Conservation (phyloP, 179 eudicot genomes). For the Camellia oleifera region DNA sequence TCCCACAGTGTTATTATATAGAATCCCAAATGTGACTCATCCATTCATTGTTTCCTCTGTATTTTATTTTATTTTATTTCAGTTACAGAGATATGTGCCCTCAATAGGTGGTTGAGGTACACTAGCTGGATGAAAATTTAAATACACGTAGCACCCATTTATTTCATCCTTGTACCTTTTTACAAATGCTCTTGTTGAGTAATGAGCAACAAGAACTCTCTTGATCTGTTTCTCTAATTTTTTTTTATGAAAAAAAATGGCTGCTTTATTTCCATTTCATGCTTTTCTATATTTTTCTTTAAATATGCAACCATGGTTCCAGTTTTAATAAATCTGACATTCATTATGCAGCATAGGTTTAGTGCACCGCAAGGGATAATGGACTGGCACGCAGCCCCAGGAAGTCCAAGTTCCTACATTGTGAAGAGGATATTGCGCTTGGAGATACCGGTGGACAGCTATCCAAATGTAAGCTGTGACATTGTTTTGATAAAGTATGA, state of each 20-base stretch:
- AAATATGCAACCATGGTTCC: neutral
- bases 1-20: neutral
- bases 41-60: neutral
- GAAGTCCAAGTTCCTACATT: conserved; percentile 66
- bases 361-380: conserved; percentile 57
- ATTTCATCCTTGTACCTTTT: neutral
- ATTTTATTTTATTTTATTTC: too few relatives aligned
- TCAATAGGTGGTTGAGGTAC: neutral
- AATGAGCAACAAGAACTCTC: neutral
- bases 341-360: conserved; percentile 45
- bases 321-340: neutral
- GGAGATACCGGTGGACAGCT: conserved; percentile 84
- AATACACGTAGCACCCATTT: neutral
- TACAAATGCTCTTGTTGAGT: neutral
- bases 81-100: neutral
- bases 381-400: conserved; percentile 87
- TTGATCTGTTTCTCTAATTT: neutral
- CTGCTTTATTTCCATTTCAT: conserved; percentile 6
- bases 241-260: too few relatives aligned
- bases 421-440: conserved; percentile 69
- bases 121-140: neutral
- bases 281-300: neutral
- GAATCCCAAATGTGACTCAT: neutral
- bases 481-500: neutral
- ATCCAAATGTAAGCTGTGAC: conserved; percentile 61